Evolutionary conservation across 2,329 filamentous ascomycete genomes (phyloP).

Genomic region (Pleurostoma richardsiae): DNA sequence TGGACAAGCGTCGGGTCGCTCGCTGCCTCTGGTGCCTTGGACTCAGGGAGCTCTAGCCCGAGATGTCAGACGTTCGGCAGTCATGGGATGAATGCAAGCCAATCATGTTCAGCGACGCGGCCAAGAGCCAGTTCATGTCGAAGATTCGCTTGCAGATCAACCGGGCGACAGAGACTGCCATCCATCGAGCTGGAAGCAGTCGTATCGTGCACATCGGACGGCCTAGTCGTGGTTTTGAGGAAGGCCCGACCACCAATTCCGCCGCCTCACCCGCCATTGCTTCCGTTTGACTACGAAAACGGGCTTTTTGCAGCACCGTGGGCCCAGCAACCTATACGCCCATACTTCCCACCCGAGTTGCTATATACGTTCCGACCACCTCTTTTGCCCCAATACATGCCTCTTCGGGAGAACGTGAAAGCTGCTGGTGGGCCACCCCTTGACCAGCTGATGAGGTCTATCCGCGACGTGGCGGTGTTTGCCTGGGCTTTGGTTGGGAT

Average conservation of each 20-base stretch:
- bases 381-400: conserved; percentile 38
- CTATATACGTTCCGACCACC: conserved; percentile 38
- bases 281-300: conserved; percentile 44
- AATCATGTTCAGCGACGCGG: too few relatives aligned
- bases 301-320: conserved; percentile 78
- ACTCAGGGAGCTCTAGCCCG: not conserved
- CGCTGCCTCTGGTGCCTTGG: too few relatives aligned
- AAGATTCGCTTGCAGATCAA: not conserved
- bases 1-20: not conserved
- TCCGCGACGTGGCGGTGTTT: conserved; percentile 82
- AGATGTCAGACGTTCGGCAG: not conserved
- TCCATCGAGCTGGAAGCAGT: conserved; percentile 78
- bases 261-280: conserved; percentile 42
- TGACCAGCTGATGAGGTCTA: conserved; percentile 69
- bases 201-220: conserved; percentile 87
- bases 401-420: conserved; percentile 35
- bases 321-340: conserved; percentile 61
- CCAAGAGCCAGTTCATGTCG: too few relatives aligned
- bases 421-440: conserved; percentile 47
- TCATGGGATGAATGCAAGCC: not conserved
- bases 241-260: conserved; percentile 68
- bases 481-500: conserved; percentile 79
- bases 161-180: conserved; percentile 16
- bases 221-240: conserved; percentile 75
- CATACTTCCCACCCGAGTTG: conserved; percentile 34